Conservation (phyloP, 768 basidiomycete genomes). For the Megacollybia marginata region DNA sequence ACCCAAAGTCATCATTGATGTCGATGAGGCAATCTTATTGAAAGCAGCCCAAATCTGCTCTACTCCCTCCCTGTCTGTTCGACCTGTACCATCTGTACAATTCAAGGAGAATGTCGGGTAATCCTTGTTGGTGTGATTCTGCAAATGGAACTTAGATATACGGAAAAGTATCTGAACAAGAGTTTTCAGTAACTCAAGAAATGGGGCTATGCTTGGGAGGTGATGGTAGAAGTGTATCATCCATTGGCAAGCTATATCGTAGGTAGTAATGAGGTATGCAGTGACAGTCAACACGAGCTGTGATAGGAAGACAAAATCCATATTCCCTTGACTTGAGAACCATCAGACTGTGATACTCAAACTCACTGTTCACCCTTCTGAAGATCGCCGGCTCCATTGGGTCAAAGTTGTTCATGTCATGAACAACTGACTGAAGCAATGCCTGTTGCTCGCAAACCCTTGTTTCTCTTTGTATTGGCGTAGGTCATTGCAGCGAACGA, state of each 20-base stretch:
- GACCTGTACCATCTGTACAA: slow-evolving; percentile 14
- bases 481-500: no score
- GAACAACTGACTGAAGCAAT: no score
- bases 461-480: no score
- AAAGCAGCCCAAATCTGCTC: slow-evolving; percentile 26
- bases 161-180: not conserved
- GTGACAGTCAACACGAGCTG: slow-evolving; percentile 5
- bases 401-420: no score
- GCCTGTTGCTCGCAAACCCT: no score
- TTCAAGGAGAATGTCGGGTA: slow-evolving; percentile 21
- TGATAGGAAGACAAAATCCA: slow-evolving; percentile 25
- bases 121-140: slow-evolving; percentile 13
- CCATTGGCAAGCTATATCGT: slow-evolving; percentile 28
- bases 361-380: slow-evolving; percentile 22
- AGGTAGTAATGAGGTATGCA: slow-evolving; percentile 15
- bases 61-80: slow-evolving; percentile 25
- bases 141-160: slow-evolving; percentile 20
- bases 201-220: slow-evolving; percentile 7
- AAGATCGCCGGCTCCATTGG: no score
- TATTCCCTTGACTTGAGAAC: slow-evolving; percentile 23
- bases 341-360: not conserved
- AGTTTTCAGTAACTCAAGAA: slow-evolving; percentile 2
- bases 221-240: slow-evolving; percentile 12
- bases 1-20: slow-evolving; percentile 8
- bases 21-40: slow-evolving; percentile 5